Conservation (phyloP, 2,329 filamentous ascomycete species). For the Fusarium continuum region DNA sequence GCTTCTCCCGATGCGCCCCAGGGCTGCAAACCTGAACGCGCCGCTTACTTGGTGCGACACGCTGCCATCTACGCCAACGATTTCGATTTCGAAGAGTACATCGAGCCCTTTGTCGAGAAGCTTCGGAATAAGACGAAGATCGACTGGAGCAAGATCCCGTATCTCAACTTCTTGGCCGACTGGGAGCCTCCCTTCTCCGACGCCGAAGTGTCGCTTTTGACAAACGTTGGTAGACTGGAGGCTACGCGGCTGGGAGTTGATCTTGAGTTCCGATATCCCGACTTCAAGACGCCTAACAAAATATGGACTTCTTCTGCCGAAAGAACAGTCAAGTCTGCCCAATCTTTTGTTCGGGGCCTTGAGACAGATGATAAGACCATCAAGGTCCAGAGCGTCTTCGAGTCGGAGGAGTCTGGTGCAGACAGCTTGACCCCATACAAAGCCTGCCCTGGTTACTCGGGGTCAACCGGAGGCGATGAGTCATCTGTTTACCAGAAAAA, state of each 20-base stretch:
- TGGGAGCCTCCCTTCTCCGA: conserved; percentile 68
- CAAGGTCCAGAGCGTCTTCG: conserved; percentile 63
- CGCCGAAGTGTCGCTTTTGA: conserved; percentile 67
- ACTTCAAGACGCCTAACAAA: conserved; percentile 60
- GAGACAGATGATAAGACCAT: conserved; percentile 63
- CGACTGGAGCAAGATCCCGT: conserved; percentile 65
- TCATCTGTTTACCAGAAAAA: conserved; percentile 58
- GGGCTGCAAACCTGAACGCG: conserved; percentile 60
- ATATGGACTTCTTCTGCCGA: conserved; percentile 72
- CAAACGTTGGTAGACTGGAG: conserved; percentile 68
- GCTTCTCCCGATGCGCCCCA: conserved; percentile 51
- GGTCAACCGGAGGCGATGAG: conserved; percentile 65
- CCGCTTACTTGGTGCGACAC: conserved; percentile 66
- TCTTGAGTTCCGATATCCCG: conserved; percentile 66
- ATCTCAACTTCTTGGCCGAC: conserved; percentile 63
- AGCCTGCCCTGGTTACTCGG: conserved; percentile 70
- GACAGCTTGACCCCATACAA: conserved; percentile 71
- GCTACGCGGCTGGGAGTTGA: conserved; percentile 67
- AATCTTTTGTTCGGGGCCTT: conserved; percentile 66
- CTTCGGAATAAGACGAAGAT: conserved; percentile 63
- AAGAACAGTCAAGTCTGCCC: conserved; percentile 66
- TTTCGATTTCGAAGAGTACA: conserved; percentile 66
- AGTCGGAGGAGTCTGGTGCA: conserved; percentile 65
- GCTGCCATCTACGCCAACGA: conserved; percentile 69
- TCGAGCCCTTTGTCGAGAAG: conserved; percentile 66